These are phyloP conservation scores for Aspergillus baeticus DNA, from an alignment of 495 filamentous ascomycete genomes.

Conservation along the genomic window DNA sequence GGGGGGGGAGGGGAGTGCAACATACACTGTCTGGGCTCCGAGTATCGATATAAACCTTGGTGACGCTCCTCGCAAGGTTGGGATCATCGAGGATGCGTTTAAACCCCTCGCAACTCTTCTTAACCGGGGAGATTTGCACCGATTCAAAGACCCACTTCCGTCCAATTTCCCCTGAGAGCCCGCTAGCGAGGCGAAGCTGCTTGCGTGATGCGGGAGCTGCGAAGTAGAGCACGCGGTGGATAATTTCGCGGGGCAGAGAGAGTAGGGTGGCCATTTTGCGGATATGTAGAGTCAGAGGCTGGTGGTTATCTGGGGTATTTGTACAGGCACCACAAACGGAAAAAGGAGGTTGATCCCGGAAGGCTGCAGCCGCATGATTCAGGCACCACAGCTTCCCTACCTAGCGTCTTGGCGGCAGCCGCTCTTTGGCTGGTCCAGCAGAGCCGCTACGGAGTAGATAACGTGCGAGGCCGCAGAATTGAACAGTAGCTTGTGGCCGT, in stretches of 20 bases:
- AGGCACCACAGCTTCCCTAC: too few species aligned
- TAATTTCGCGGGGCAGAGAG: constrained; percentile 9
- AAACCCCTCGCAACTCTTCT: background rate
- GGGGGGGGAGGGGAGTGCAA: background rate
- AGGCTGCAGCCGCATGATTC: too few species aligned
- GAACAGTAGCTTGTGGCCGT: too few species aligned
- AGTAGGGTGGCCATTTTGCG: background rate
- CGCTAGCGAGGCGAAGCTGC: background rate
- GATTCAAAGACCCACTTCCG: constrained; percentile 2
- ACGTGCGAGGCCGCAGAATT: too few species aligned
- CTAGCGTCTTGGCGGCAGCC: too few species aligned
- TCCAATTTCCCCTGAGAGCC: background rate
- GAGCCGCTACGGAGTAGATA: too few species aligned
- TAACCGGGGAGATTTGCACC: background rate
- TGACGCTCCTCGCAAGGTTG: background rate
- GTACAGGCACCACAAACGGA: background rate
- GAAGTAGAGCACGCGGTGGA: constrained; percentile 1
- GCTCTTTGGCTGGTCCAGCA: too few species aligned
- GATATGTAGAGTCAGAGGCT: too few species aligned
- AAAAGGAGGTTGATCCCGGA: too few species aligned
- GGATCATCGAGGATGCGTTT: background rate
- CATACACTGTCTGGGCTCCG: background rate
- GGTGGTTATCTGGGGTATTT: too few species aligned
- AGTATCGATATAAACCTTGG: background rate
- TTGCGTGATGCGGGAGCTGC: background rate